Evolutionary conservation across 2,329 filamentous ascomycete species (phyloP), one percentile per base, ranked within the genome.

Genomic region (Amylocarpus encephaloides): DNA sequence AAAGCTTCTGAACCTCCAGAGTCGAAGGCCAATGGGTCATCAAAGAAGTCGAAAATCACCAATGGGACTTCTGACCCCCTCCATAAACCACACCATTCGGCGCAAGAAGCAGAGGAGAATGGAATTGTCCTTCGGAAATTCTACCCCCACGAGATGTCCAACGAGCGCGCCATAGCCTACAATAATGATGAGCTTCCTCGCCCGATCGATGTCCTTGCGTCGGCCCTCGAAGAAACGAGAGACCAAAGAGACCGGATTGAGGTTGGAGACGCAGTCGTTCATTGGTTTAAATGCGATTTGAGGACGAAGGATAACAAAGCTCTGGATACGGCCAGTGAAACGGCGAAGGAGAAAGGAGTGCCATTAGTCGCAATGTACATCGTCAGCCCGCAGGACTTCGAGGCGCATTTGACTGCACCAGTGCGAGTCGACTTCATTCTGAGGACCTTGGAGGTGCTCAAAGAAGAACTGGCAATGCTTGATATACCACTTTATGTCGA

Each of bases 211-310:
- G 67, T 78, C 0, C 74, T 95, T 2, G 66, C 80, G 5, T 66
- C 71, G 1, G 81, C 83, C 0, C 72, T 90, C 5, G 65, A 73
- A 19, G 77, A 82, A 1, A 93, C 88, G 0, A 68, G 73, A 2
- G 60, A 68, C 0, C 65, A 68, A 33, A 76, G 86, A 7, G 70
- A 73, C 26, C 67, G 70, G 1, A 74, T 86, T 11, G 54, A 69
- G 1, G 70, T 75, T 0, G 78, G 78, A 29, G 71, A 79, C 22
- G 80, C 83, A 0, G 84, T 95, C 0, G 79, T 95, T 0, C 88
- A 95, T 68, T 95, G 90, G 90, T 95, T 92, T 73, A 94, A 93
- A 69, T 82, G 79, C 62, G 91, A 95, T 65, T 69, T 95, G 45
- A 78, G 90, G 2, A 74, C 78, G 1, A 67, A 70, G 0, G 91